phyloP scores from a whole-genome alignment of 2,329 filamentous ascomycete species.

The Chaetomiaceae sp. region DNA sequence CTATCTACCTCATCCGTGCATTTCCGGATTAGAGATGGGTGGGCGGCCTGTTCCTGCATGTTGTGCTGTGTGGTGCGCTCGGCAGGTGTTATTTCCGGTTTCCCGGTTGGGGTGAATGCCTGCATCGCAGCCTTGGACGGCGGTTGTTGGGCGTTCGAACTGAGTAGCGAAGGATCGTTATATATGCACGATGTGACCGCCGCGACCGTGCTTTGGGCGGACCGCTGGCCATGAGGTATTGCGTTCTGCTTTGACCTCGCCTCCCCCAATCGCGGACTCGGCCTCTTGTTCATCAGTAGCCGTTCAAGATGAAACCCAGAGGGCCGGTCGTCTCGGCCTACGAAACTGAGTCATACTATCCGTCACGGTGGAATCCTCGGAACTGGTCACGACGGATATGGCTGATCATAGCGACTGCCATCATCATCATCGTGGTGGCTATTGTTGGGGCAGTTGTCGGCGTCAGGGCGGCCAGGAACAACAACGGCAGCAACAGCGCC shows the following conservation, averaged over 20 bases:
- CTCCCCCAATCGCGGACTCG: not conserved
- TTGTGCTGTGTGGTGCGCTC: too few relatives aligned
- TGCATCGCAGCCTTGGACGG: too few relatives aligned
- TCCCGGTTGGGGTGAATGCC: too few relatives aligned
- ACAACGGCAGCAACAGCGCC: slow-evolving; percentile 15
- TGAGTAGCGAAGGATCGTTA: too few relatives aligned
- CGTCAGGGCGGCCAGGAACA: slow-evolving; percentile 27
- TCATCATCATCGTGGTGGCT: slow-evolving; percentile 43
- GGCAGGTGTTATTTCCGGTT: too few relatives aligned
- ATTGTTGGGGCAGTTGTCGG: slow-evolving; percentile 38
- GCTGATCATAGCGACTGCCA: slow-evolving; percentile 33
- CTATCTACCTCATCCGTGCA: too few relatives aligned
- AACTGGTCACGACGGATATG: slow-evolving; percentile 50
- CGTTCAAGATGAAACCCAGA: not conserved
- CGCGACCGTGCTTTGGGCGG: too few relatives aligned
- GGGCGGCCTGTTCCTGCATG: too few relatives aligned
- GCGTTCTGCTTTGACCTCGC: not conserved
- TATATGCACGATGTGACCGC: too few relatives aligned
- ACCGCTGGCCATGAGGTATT: too few relatives aligned
- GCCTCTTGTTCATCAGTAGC: not conserved
- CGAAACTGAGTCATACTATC: not conserved
- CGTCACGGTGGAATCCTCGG: slow-evolving; percentile 33
- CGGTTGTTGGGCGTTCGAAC: too few relatives aligned
- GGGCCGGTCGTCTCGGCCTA: not conserved
- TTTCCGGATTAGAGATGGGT: too few relatives aligned